A percentile compares a stretch with the other conserved stretches of the same genome.
Evolutionary conservation across 1,284 basidiomycete genomes (phyloP).

Genomic region (Chiua sp.): DNA sequence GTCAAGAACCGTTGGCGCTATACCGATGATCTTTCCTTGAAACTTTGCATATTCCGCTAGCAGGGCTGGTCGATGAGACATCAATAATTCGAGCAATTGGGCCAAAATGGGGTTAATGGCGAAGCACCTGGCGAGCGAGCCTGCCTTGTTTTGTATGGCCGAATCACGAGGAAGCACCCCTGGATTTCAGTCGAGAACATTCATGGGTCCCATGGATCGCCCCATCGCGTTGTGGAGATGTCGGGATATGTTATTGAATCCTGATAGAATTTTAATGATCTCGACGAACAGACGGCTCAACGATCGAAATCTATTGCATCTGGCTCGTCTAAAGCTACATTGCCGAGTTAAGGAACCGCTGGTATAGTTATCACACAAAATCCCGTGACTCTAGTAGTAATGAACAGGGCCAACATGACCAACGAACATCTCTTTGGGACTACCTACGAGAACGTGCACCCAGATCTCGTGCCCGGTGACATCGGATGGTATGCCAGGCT

Average conservation of each 20-base stretch:
- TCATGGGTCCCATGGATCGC: too few species aligned
- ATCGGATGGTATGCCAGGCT: slow-evolving; percentile 82
- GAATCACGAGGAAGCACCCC: neutral
- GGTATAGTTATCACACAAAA: neutral
- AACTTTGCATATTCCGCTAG: too few species aligned
- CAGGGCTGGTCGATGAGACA: too few species aligned
- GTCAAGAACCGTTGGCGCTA: too few species aligned
- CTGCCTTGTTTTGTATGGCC: too few species aligned
- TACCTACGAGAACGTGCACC: slow-evolving; percentile 52
- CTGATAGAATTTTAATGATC: neutral
- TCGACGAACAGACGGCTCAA: too few species aligned
- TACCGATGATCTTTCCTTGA: too few species aligned
- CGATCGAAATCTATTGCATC: too few species aligned
- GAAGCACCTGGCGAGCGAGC: too few species aligned
- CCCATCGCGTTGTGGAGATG: neutral
- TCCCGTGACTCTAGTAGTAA: slow-evolving; percentile 87
- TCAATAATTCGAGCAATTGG: too few species aligned
- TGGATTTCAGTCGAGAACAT: neutral
- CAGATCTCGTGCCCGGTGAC: slow-evolving; percentile 93
- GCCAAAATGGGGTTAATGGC: too few species aligned
- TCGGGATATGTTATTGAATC: neutral
- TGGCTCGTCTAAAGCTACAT: neutral
- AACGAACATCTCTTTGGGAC: slow-evolving; percentile 9
- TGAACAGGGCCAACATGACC: slow-evolving; percentile 75
- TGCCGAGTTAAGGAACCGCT: neutral